A percentile compares a stretch with the other conserved stretches of the same genome.
Evolutionary conservation across 192 early-diverging fungal genomes (phyloP).

Genomic region (Mortierella antarctica): DNA sequence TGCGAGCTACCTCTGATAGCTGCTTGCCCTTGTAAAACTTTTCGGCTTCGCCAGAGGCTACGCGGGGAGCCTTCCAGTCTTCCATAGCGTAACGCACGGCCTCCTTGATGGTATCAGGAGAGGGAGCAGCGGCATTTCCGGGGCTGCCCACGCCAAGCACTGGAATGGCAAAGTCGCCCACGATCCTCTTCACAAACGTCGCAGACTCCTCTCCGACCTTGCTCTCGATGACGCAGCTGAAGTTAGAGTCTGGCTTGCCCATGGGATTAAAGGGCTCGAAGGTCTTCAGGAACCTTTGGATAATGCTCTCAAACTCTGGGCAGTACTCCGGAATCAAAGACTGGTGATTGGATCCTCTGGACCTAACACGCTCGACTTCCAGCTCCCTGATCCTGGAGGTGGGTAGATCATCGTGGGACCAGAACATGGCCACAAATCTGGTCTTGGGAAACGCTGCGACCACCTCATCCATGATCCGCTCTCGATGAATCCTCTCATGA

Average conservation of each 20-base stretch:
- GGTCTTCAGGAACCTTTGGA: conserved; percentile 62
- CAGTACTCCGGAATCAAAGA: conserved; percentile 74
- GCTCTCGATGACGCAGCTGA: conserved; percentile 70
- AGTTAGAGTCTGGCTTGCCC: conserved; percentile 57
- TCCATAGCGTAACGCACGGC: conserved; percentile 62
- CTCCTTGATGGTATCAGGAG: conserved; percentile 58
- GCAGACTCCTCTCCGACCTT: conserved; percentile 58
- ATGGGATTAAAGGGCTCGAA: conserved; percentile 68
- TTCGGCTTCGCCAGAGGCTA: conserved; percentile 27
- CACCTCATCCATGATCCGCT: conserved; percentile 52
- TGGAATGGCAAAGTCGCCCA: conserved; percentile 57
- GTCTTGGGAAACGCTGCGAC: conserved; percentile 66
- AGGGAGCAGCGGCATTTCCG: conserved; percentile 56
- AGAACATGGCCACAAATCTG: conserved; percentile 79
- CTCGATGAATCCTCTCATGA: conserved; percentile 20
- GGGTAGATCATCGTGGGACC: conserved; percentile 71
- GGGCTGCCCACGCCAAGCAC: conserved; percentile 36
- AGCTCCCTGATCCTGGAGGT: conserved; percentile 61
- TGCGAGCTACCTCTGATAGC: neutral
- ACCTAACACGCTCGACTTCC: conserved; percentile 64
- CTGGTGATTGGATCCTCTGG: conserved; percentile 86
- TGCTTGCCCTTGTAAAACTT: conserved; percentile 14
- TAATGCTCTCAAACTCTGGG: conserved; percentile 66
- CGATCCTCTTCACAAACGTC: conserved; percentile 56
- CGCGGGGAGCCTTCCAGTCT: conserved; percentile 42